These are phyloP conservation scores for Flueggea neowawraea DNA, from an alignment of 441 rosid species.

Conservation along the genomic window DNA sequence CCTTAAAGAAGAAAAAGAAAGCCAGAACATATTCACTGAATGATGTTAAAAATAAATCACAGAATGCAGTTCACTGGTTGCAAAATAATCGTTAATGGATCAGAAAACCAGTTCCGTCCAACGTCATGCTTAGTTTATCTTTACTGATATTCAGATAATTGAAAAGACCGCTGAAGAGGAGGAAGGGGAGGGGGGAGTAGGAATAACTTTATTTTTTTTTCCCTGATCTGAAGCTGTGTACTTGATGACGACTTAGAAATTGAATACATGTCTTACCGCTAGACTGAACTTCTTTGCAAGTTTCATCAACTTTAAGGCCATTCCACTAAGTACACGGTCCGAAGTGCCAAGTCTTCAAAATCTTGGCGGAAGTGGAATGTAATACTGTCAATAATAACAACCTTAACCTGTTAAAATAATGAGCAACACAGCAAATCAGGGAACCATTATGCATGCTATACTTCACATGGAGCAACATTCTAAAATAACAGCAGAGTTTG, in stretches of 20 bases:
- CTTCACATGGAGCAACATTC: not conserved
- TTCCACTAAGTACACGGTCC: slow-evolving; percentile 80
- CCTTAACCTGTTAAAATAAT: slow-evolving; percentile 59
- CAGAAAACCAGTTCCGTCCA: too few species aligned
- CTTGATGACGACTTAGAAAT: not conserved
- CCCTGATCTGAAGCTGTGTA: not conserved
- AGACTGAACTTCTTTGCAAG: slow-evolving; percentile 73
- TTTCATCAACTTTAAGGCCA: slow-evolving; percentile 87
- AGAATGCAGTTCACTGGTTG: too few species aligned
- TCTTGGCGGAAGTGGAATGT: slow-evolving; percentile 97
- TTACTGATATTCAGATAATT: not conserved
- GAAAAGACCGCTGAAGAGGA: too few species aligned
- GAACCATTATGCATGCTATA: not conserved
- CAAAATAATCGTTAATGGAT: too few species aligned
- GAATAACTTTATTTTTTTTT: too few species aligned
- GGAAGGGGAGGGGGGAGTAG: too few species aligned
- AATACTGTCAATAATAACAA: slow-evolving; percentile 77
- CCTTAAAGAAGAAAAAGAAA: slow-evolving; percentile 38
- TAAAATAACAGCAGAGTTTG: not conserved
- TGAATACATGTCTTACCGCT: slow-evolving; percentile 48
- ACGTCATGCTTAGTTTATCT: too few species aligned
- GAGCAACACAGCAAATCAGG: not conserved
- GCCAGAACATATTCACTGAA: too few species aligned
- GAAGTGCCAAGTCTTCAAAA: slow-evolving; percentile 75
- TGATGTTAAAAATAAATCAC: too few species aligned